Evolutionary conservation across 495 filamentous ascomycete species (phyloP).

Genomic region (Daldinia vernicosa): DNA sequence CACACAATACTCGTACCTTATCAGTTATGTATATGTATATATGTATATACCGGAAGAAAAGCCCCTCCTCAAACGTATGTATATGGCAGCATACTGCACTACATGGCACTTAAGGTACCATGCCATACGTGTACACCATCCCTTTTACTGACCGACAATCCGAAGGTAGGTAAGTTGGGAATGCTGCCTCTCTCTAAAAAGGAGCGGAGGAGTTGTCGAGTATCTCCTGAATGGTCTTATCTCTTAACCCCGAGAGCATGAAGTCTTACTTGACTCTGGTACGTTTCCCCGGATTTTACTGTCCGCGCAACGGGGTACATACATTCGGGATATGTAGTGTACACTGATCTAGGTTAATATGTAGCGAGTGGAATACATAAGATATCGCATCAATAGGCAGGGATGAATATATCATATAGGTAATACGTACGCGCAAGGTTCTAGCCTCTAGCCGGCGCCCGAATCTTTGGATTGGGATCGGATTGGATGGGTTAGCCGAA

Average conservation of each 20-base stretch:
- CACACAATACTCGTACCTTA: neutral
- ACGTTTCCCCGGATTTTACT: conserved; percentile 25
- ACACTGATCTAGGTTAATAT: neutral
- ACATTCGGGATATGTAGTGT: neutral
- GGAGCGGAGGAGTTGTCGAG: neutral
- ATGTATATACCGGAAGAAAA: neutral
- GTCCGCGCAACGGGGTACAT: neutral
- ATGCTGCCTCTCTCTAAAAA: neutral
- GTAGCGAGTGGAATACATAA: neutral
- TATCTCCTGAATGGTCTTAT: neutral
- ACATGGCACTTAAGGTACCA: neutral
- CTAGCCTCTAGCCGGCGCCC: neutral
- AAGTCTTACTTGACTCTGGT: neutral
- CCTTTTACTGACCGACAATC: neutral
- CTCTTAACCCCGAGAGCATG: neutral
- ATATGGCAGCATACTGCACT: neutral
- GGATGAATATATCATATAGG: conserved; percentile 11
- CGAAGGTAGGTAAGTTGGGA: neutral
- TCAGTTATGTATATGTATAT: neutral
- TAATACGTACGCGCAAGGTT: neutral
- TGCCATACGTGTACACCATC: neutral
- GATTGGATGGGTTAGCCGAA: conserved; percentile 9
- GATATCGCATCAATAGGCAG: neutral
- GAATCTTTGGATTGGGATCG: neutral
- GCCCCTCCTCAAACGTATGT: neutral